A percentile compares a stretch with the other conserved stretches of the same genome.
phyloP scores from a whole-genome alignment of 345 rosid genomes.

The Acer yangbiense region DNA sequence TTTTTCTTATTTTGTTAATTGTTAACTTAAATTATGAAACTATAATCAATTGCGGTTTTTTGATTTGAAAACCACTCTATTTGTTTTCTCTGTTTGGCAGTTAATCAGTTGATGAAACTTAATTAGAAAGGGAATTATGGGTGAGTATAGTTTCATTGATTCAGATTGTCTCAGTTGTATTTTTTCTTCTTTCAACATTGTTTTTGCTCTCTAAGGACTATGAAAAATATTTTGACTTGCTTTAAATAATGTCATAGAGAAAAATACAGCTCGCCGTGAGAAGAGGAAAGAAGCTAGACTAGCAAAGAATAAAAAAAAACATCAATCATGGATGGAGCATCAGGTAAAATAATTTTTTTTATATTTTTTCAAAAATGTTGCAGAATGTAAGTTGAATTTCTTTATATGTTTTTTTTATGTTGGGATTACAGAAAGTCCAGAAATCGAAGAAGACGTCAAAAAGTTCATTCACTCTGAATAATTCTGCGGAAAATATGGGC shows the following conservation, averaged over 20 bases:
- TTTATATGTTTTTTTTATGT: constrained; percentile 1
- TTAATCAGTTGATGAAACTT: neutral
- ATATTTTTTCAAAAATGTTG: neutral
- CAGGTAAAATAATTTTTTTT: constrained; percentile 41
- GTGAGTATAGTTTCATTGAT: neutral
- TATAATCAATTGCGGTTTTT: neutral
- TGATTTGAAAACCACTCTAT: neutral
- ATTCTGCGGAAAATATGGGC: constrained; percentile 23
- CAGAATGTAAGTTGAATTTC: neutral
- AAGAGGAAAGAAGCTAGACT: constrained; percentile 67
- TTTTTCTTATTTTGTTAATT: neutral
- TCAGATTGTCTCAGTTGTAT: neutral
- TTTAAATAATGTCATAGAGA: neutral
- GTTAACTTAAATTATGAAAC: neutral
- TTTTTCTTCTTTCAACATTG: neutral
- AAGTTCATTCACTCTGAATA: constrained; percentile 4
- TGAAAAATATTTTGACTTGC: neutral
- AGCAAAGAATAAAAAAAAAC: constrained; percentile 44
- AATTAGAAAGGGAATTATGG: neutral
- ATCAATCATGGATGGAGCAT: constrained; percentile 61
- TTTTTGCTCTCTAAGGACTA: neutral
- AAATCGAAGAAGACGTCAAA: constrained; percentile 39
- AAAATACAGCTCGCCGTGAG: constrained; percentile 46
- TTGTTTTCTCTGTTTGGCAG: neutral
- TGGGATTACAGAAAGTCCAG: constrained; percentile 42